Evolutionary conservation across 768 basidiomycete species (phyloP).

Genomic region (Phanerochaete carnosa): DNA sequence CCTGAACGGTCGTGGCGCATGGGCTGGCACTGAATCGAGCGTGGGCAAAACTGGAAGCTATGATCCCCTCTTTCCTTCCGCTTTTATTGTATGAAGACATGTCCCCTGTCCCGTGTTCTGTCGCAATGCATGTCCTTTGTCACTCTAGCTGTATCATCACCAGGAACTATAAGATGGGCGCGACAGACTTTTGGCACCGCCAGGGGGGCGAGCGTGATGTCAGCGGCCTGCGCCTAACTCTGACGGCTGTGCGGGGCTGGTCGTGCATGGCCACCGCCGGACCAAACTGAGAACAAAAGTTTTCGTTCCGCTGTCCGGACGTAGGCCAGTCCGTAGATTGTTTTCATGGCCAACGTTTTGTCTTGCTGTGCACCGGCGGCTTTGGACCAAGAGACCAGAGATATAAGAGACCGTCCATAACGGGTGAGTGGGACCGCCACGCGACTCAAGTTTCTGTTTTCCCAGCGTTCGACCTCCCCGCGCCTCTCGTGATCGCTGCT

Average conservation of each 20-base stretch:
- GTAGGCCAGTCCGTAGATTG: background rate
- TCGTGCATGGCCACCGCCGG: background rate
- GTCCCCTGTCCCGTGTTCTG: conserved; percentile 21
- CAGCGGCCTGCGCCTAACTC: too few species aligned
- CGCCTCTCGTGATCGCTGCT: conserved; percentile 4
- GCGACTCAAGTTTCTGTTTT: conserved; percentile 12
- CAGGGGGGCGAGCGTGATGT: background rate
- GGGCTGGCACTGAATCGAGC: conserved; percentile 14
- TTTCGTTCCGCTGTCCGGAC: background rate
- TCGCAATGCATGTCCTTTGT: conserved; percentile 20
- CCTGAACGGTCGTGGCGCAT: conserved; percentile 15
- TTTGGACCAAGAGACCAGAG: background rate
- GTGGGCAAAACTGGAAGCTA: conserved; percentile 20
- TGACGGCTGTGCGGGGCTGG: background rate
- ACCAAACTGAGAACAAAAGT: background rate
- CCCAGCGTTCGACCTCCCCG: conserved; percentile 7
- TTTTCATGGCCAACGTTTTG: background rate
- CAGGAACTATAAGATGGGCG: background rate
- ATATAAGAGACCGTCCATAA: background rate
- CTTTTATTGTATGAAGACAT: conserved; percentile 27
- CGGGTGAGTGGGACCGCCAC: conserved; percentile 7
- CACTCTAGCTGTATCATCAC: conserved; percentile 9
- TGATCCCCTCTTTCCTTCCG: conserved; percentile 16
- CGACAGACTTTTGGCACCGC: background rate
- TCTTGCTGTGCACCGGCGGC: conserved; percentile 1